Base-by-base conservation (phyloP, 2,329 filamentous ascomycete genomes). In the Laburnicola sp. region DNA sequence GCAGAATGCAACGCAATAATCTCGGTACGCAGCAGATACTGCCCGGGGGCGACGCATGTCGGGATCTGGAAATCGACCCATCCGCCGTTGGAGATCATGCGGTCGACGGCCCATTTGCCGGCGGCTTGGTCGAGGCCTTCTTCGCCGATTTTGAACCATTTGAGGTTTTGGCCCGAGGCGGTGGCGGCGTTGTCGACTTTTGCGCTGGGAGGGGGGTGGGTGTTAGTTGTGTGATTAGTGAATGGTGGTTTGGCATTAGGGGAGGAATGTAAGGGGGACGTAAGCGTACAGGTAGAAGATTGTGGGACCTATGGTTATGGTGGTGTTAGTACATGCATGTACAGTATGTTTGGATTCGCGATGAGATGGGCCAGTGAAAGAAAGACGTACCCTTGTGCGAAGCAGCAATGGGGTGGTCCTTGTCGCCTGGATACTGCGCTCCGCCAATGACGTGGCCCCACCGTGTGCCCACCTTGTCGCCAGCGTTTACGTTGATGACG, bases 401-500 rank as follows among this genome's bases (percentile, higher is more conserved):
- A 37, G 47, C 32, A 22, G 51, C 51, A 21, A 54, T 54, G 10
- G 51, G 51, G 30, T 54, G 10, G 39, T 54, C 53, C 37, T 42
- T 39, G 21, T 69, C 66, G 56, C 74, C 74, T 38, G 78, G 46
- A 57, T 72, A 75, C 64, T 83, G 79, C 6, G 76, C 72, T 42
- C 80, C 80, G 46, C 81, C 81, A 48, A 83, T 77, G 44, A 82
- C 72, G 59, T 83, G 80, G 36, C 79, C 78, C 74, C 77, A 83
- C 65, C 73, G 77, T 1, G 79, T 74, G 6, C 80, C 80, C 39
- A 83, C 69, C 57, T 75, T 73, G 62, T 82, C 80, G 9, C 81
- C 81, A 2, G 77, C 73, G 11, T 76, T 74, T 44, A 82, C 76
- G 36, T 73, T 69, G 56, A 83, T 77, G 45, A 83, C 71, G 8